Conservation (phyloP, 495 filamentous ascomycete genomes). For the Podospora pseudopauciseta region DNA sequence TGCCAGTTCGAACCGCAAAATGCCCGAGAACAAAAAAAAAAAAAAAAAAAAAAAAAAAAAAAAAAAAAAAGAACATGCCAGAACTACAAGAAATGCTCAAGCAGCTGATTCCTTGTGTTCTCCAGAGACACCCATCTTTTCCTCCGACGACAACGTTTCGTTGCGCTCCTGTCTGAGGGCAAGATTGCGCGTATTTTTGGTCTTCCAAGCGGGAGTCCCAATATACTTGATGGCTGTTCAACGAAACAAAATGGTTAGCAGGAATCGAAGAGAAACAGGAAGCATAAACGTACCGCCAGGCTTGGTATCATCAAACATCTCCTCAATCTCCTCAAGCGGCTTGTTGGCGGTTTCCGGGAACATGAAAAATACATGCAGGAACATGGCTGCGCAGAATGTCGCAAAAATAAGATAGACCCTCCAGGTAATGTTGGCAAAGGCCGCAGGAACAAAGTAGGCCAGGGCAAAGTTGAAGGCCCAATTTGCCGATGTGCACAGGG, state of each 20-base stretch:
- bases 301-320: slow-evolving; percentile 57
- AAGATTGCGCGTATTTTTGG: slow-evolving; percentile 38
- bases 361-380: slow-evolving; percentile 71
- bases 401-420: slow-evolving; percentile 72
- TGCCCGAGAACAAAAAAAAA: not conserved
- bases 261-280: not conserved
- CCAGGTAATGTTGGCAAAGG: slow-evolving; percentile 72
- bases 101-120: slow-evolving; percentile 1
- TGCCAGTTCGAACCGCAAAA: not conserved
- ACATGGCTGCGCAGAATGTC: slow-evolving; percentile 69
- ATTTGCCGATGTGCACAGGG: slow-evolving; percentile 67
- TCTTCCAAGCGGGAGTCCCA: slow-evolving; percentile 69
- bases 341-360: slow-evolving; percentile 84
- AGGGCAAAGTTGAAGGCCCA: slow-evolving; percentile 82
- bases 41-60: not conserved
- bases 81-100: not conserved
- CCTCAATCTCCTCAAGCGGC: slow-evolving; percentile 71
- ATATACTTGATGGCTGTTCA: slow-evolving; percentile 56
- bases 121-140: slow-evolving; percentile 25
- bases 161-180: slow-evolving; percentile 35
- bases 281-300: slow-evolving; percentile 23
- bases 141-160: slow-evolving; percentile 29
- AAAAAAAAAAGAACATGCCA: no score
- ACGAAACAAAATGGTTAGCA: not conserved
- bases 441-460: slow-evolving; percentile 71